Base-by-base conservation (phyloP, 805 yeast genomes). In the Blastobotrys chiropterorum region DNA sequence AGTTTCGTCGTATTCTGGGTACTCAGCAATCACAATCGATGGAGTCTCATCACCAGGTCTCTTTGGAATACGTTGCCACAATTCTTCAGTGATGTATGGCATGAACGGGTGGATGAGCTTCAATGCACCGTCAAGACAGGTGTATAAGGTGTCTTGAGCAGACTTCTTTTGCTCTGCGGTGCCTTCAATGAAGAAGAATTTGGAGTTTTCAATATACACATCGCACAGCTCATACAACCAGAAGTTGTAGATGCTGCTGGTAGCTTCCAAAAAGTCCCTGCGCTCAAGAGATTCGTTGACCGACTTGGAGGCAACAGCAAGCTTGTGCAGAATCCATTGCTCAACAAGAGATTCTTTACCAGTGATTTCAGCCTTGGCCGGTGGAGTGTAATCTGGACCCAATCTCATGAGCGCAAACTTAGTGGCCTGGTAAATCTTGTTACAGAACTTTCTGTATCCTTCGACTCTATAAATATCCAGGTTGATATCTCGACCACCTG, bases 371-470 rank as follows among this genome's bases (percentile, higher is more conserved):
- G 77, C 73, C 13, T 73, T 69, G 19, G 83, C 81, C 50, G 95
- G 87, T 50, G 99, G 98, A 53, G 71, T 68, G 71, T 88, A 94
- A 67, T 83, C 96, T 22, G 80, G 86, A 56, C 98, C 98, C 57
- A 94, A 78, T 70, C 95, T 83, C 82, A 90, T 82, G 72, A 94
- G 76, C 43, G 90, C 98, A 66, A 94, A 94, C 75, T 94, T 94
- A 56, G 98, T 90, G 50, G 99, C 99, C 75, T 94, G 98, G 79
- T 89, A 94, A 63, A 94, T 94, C 82, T 94, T 94, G 83, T 94
- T 94, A 78, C 99, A 90, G 86, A 94, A 94, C 80, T 94, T 94
- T 74, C 99, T 83, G 83, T 94, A 94, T 65, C 98, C 99, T 70
- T 94, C 98, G 60, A 94, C 97, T 74, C 98, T 86, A 69, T 89